phyloP scores from a whole-genome alignment of 2,329 filamentous ascomycete species.

The Ramichloridium luteum region DNA sequence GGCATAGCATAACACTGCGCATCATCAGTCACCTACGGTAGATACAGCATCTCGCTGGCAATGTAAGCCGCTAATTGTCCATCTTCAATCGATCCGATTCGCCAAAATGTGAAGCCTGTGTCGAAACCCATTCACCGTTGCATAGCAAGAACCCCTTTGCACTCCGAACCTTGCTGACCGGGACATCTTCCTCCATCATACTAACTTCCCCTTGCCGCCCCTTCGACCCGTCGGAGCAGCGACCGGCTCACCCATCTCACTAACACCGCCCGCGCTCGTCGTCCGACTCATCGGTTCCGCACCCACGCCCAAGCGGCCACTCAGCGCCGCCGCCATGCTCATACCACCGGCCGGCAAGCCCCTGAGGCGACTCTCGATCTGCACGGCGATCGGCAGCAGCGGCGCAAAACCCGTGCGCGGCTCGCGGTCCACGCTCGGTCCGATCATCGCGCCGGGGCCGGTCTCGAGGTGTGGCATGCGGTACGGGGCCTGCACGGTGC shows the following conservation, averaged over 20 bases:
- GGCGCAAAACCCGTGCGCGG: conserved; percentile 24
- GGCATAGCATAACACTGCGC: no score
- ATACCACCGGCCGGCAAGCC: conserved; percentile 9
- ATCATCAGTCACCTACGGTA: no score
- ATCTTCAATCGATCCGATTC: no score
- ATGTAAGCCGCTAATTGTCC: no score
- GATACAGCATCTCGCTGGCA: no score
- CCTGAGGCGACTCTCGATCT: conserved; percentile 11
- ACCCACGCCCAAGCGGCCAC: conserved; percentile 12
- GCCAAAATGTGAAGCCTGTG: no score
- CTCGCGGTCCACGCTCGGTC: conserved; percentile 23
- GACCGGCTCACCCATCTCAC: conserved; percentile 15
- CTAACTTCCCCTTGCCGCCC: conserved; percentile 12
- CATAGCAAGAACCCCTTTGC: no score
- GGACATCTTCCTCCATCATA: conserved; percentile 1
- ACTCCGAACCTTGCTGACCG: no score
- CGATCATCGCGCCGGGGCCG: conserved; percentile 24
- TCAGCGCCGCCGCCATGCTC: conserved; percentile 18
- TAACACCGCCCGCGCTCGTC: conserved; percentile 16
- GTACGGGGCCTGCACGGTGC: conserved; percentile 21
- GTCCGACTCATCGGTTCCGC: conserved; percentile 22
- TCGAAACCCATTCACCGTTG: no score
- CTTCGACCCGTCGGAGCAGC: conserved; percentile 6
- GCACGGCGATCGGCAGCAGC: conserved; percentile 12
- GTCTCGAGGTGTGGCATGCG: conserved; percentile 24